These are phyloP conservation scores for Nicotiana rustica DNA, from an alignment of 305 asterid genomes.

Conservation along the genomic window DNA sequence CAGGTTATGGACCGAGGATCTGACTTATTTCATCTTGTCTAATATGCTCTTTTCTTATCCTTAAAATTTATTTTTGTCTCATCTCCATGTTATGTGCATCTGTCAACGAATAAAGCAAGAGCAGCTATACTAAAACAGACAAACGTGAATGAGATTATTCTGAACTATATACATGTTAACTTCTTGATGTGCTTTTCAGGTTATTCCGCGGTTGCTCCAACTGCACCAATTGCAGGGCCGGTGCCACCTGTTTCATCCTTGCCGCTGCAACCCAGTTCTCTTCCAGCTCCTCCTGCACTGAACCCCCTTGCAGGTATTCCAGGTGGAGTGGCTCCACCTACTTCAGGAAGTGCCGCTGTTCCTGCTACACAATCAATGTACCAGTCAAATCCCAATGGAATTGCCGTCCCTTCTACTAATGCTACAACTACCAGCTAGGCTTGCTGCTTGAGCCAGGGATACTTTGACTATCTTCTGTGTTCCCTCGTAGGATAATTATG, in stretches of 20 bases:
- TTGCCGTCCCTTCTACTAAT: conserved; percentile 38
- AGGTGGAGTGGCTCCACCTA: conserved; percentile 47
- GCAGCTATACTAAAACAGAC: not conserved
- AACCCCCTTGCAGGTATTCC: conserved; percentile 44
- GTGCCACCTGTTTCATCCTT: conserved; percentile 47
- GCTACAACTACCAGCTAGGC: not conserved
- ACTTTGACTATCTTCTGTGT: conserved; percentile 1
- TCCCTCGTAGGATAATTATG: not conserved
- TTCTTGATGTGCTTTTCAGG: conserved; percentile 42
- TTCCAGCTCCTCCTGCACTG: conserved; percentile 47
- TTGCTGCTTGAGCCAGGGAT: not conserved
- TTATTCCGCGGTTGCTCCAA: conserved; percentile 46
- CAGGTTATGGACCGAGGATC: not conserved
- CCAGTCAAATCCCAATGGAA: conserved; percentile 46
- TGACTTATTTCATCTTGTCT: not conserved
- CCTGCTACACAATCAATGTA: conserved; percentile 41
- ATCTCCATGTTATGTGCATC: not conserved
- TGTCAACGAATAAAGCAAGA: not conserved
- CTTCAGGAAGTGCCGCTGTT: conserved; percentile 41
- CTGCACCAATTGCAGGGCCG: conserved; percentile 45
- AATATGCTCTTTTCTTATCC: not conserved
- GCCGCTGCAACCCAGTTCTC: conserved; percentile 45
- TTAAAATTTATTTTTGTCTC: not conserved
- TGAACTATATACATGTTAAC: not conserved
- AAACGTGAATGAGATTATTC: not conserved